phyloP scores from a whole-genome alignment of 345 rosid genomes.

The Boechera retrofracta region DNA sequence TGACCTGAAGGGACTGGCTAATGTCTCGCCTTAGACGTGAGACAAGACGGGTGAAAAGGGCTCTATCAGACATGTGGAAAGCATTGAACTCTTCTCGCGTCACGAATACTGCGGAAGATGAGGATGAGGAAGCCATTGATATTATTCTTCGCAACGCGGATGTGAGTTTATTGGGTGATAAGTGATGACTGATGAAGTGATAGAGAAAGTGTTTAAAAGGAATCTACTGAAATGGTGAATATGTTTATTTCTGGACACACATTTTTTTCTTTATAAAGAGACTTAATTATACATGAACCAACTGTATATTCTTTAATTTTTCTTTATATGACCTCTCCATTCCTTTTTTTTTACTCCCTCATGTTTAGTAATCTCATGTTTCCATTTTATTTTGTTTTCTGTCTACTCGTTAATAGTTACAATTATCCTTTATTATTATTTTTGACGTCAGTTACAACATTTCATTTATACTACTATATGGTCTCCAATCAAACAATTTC shows the following conservation, averaged over 20 bases:
- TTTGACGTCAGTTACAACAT: neutral
- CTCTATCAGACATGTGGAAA: constrained; percentile 67
- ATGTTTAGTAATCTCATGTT: neutral
- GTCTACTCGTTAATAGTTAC: neutral
- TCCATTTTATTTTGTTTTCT: neutral
- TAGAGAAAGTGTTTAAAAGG: neutral
- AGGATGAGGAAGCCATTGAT: constrained; percentile 31
- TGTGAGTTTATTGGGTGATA: constrained; percentile 14
- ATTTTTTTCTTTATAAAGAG: constrained; percentile 25
- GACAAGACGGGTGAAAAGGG: constrained; percentile 54
- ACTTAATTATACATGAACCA: constrained; percentile 12
- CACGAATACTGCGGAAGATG: neutral
- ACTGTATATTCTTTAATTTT: neutral
- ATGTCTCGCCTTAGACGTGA: constrained; percentile 53
- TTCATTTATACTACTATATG: too few relatives aligned
- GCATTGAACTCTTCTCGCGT: constrained; percentile 51
- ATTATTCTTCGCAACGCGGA: neutral
- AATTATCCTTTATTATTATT: neutral
- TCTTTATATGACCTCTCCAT: neutral
- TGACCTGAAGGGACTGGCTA: constrained; percentile 53
- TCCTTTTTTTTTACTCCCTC: neutral
- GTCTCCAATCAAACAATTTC: neutral
- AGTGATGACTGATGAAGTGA: neutral
- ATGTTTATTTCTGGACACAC: neutral
- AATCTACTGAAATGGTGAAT: constrained; percentile 27